Evolutionary conservation across 2,329 filamentous ascomycete species (phyloP), one percentile per base, ranked within the genome.

Genomic region (Bisporella sp.): DNA sequence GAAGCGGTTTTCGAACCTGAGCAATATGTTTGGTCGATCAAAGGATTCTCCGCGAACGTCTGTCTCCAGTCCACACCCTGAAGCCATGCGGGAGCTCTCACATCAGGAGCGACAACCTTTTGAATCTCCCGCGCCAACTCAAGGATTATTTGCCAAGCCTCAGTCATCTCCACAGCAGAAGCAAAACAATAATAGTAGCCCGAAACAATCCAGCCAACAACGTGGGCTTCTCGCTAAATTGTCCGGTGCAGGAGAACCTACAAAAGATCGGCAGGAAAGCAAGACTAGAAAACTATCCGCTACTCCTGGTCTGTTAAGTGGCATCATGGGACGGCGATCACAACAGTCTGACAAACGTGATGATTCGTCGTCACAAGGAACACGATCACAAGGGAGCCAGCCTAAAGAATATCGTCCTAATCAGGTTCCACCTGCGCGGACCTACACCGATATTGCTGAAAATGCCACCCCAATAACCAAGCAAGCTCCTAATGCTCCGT

Each of bases 1-100:
- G 63, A 76, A 73, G 54, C 66, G 74, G 8, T 73, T 78, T 51
- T 76, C 75, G 0, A 69, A 52, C 4, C 48, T 63, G 13, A 57
- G 56, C 28, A 55, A 55, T 9, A 54, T 65, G 29, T 63, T 64
- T 52, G 47, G 52, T 11, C 58, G 57, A 44, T 48, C 59, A 12
- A 45, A 41, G 2, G 58, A 49, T 35, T 11, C 39, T 11, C 33
- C 44, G 5, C 9, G 50, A 28, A 50, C 45, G 46, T 37, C 29
- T 39, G 41, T 51, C 4, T 9, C 9, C 8, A 41, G 43, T 28
- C 47, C 41, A 13, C 41, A 43, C 2, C 48, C 49, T 11, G 54
- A 60, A 43, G 47, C 47, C 5, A 51, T 46, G n/a, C 49, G 51
- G 46, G 45, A 57, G 13, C 2, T 52, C n/a, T 51, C 52, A 4